Conservation (phyloP, 176 grass and related monocot species). For the Avena sativa region DNA sequence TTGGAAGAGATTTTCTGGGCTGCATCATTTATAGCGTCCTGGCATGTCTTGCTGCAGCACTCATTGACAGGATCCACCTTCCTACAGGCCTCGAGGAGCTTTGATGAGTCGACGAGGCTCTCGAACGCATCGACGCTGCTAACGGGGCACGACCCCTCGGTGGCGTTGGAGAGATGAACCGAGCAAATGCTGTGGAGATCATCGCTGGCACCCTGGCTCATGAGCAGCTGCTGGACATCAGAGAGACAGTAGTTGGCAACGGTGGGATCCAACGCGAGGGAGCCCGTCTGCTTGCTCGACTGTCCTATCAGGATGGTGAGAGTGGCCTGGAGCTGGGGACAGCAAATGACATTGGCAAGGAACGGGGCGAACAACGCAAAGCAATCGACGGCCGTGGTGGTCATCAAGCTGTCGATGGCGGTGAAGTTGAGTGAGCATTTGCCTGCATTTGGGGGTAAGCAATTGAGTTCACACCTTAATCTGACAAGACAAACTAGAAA, state of each 20-base stretch:
- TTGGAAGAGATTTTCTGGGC: constrained; percentile 68
- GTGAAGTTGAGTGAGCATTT: constrained; percentile 83
- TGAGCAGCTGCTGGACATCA: constrained; percentile 84
- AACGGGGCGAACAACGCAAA: constrained; percentile 78
- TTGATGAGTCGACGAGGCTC: constrained; percentile 73
- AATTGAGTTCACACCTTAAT: constrained; percentile 9
- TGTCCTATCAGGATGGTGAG: constrained; percentile 90
- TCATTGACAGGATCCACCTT: constrained; percentile 93
- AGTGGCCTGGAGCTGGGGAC: constrained; percentile 89
- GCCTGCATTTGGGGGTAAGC: constrained; percentile 44
- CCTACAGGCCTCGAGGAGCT: constrained; percentile 76
- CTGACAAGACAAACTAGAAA: not conserved
- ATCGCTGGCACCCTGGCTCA: constrained; percentile 68
- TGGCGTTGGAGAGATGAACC: constrained; percentile 74
- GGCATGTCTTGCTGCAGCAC: constrained; percentile 86
- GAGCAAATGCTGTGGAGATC: constrained; percentile 80
- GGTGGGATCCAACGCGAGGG: constrained; percentile 74
- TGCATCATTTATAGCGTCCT: constrained; percentile 81
- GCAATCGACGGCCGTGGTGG: constrained; percentile 86
- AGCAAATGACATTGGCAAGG: constrained; percentile 95
- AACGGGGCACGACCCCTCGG: constrained; percentile 76
- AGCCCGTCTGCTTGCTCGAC: constrained; percentile 82
- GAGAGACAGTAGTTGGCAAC: constrained; percentile 88
- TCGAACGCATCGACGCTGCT: constrained; percentile 68
- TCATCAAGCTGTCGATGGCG: constrained; percentile 63